Base-by-base conservation (phyloP, 768 basidiomycete genomes). In the Collybia sordida region DNA sequence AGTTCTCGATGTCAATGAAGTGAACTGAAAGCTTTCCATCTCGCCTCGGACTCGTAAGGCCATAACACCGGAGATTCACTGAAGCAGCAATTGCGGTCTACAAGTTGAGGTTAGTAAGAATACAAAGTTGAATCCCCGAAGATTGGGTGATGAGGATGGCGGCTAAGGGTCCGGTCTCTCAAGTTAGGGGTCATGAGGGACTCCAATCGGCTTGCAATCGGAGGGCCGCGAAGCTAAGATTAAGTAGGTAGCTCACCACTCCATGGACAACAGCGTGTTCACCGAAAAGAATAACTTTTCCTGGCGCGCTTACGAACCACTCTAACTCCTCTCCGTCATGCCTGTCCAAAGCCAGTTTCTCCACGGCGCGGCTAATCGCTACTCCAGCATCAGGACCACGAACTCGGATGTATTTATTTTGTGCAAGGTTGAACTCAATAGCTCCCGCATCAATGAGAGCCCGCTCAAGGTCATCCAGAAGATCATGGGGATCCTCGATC, bases 221-320 rank as follows among this genome's bases (percentile, higher is more conserved):
- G 35, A 25, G 38, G 7, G 28, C 43, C 37, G 28, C 38, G 15
- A 14, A 51, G 36, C 4, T 42, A 47, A 59, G 55, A 14, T 11
- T 14, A 12, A 31, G 31, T 31, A 31, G 31, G 55, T 27, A 24
- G 83, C 91, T 78, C 64, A 94, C 93, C 44, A 93, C 88, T 47
- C 97, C 97, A 65, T 98, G 88, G 17, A 99, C 97, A 44, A 99
- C 97, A 15, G 97, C 96, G 68, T 99, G 97, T 70, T 99, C 97
- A 42, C 97, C 97, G 57, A 98, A 99, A 54, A 99, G 68, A 56
- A 99, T 98, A 51, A 98, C 90, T 64, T 99, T 99, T 21, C 97
- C 97, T 6, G 97, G 97, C 2, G 97, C 93, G 50, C 93, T 94
- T 50, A 98, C 86, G 45, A 97, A 79, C 85, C 90, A 90, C 62